Evolutionary conservation across 2,329 filamentous ascomycete species (phyloP).

Genomic region (Nannizzia gypsea): DNA sequence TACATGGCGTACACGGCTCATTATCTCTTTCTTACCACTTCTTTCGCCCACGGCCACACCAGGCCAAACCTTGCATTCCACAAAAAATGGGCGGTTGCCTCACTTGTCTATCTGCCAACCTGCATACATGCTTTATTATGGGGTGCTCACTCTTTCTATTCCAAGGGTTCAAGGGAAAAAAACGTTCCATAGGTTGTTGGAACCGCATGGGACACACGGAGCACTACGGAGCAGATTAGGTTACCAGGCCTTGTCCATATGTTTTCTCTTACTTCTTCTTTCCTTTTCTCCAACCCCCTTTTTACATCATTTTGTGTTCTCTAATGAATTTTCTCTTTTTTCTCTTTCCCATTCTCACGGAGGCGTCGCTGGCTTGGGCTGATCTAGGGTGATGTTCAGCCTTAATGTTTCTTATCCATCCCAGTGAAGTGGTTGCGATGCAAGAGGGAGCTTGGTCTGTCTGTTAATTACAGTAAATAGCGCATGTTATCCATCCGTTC

Average conservation of each 20-base stretch:
- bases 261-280: neutral
- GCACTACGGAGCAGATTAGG: slow-evolving; percentile 1
- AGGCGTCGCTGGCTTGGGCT: neutral
- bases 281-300: too few relatives aligned
- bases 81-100: slow-evolving; percentile 2
- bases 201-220: neutral
- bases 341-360: neutral
- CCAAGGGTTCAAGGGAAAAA: neutral
- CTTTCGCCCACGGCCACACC: neutral
- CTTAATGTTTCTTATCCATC: neutral
- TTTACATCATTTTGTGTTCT: neutral
- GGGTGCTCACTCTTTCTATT: neutral
- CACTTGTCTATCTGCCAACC: neutral
- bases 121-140: neutral
- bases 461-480: neutral
- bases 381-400: neutral
- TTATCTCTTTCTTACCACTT: neutral
- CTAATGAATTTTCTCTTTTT: neutral
- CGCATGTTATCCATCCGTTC: neutral
- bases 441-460: neutral
- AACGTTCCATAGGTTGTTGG: neutral
- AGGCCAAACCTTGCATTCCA: neutral
- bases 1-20: neutral
- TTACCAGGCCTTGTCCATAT: slow-evolving; percentile 1
- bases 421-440: neutral